Percentiles rank a stretch among this genome's conserved stretches.
These are phyloP conservation scores for Diaporthe longicolla DNA, from an alignment of 2,329 filamentous ascomycete genomes.

Conservation along the genomic window DNA sequence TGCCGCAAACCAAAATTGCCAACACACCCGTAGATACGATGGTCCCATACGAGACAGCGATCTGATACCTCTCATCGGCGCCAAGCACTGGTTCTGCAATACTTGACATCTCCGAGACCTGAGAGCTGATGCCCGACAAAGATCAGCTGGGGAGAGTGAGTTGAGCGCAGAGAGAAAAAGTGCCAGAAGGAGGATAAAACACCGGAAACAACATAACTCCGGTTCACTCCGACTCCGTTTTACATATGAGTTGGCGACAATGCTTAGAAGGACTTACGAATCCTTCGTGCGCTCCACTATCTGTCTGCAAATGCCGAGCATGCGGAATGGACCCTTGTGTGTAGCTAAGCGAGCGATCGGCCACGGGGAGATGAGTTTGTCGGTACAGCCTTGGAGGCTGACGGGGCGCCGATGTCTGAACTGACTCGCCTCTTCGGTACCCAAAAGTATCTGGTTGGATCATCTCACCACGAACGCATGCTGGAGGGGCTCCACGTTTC, in stretches of 20 bases:
- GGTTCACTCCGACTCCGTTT: not conserved
- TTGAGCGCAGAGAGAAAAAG: not conserved
- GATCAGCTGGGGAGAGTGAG: not conserved
- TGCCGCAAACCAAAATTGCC: slow-evolving; percentile 37
- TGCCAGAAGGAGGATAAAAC: not conserved
- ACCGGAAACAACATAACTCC: not conserved
- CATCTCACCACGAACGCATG: not conserved
- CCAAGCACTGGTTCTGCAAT: not conserved
- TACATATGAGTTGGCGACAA: not conserved
- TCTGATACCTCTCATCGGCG: slow-evolving; percentile 36
- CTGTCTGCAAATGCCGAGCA: not conserved
- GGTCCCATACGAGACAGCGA: slow-evolving; percentile 39
- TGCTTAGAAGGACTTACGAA: not conserved
- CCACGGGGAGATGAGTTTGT: slow-evolving; percentile 8
- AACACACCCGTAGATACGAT: slow-evolving; percentile 37
- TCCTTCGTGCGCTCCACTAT: not conserved
- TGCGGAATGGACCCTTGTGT: not conserved
- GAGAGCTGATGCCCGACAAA: not conserved
- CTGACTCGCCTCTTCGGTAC: slow-evolving; percentile 11
- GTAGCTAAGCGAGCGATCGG: slow-evolving; percentile 3
- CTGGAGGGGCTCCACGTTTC: not conserved
- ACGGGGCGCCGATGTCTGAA: not conserved
- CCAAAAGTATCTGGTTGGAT: not conserved
- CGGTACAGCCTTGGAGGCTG: not conserved
- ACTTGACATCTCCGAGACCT: not conserved